phyloP scores from a whole-genome alignment of 1,284 basidiomycete genomes.

The Malassezia cuniculi region DNA sequence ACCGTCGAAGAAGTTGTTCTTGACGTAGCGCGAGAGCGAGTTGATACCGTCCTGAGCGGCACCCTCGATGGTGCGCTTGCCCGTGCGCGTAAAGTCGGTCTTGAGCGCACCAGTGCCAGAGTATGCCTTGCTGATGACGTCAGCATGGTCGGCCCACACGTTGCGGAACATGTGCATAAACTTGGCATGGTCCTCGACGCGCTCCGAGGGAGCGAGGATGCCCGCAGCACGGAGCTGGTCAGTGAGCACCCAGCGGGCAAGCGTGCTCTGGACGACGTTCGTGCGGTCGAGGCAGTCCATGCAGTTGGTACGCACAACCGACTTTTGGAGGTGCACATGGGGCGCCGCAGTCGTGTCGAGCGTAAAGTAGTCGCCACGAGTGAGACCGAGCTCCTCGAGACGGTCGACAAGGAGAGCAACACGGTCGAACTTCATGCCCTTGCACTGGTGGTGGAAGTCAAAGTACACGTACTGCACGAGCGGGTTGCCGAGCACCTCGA shows the following conservation, averaged over 20 bases:
- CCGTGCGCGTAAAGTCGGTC: slow-evolving; percentile 84
- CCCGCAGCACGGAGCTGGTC: slow-evolving; percentile 57
- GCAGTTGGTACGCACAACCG: slow-evolving; percentile 49
- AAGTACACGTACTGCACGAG: slow-evolving; percentile 83
- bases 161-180: slow-evolving; percentile 63
- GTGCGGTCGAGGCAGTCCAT: slow-evolving; percentile 88
- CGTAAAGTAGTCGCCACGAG: slow-evolving; percentile 44
- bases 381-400: slow-evolving; percentile 58
- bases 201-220: slow-evolving; percentile 25
- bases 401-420: slow-evolving; percentile 70
- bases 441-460: slow-evolving; percentile 95
- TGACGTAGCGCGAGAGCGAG: slow-evolving; percentile 71
- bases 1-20: slow-evolving; percentile 96
- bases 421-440: slow-evolving; percentile 85
- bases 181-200: slow-evolving; percentile 28
- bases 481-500: slow-evolving; percentile 54
- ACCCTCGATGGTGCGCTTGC: slow-evolving; percentile 68
- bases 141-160: slow-evolving; percentile 98
- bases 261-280: slow-evolving; percentile 68
- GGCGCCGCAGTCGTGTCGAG: slow-evolving; percentile 15
- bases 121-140: slow-evolving; percentile 79
- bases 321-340: slow-evolving; percentile 37
- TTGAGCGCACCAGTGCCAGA: slow-evolving; percentile 91
- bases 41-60: slow-evolving; percentile 76
- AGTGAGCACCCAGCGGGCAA: slow-evolving; percentile 47